phyloP scores from a whole-genome alignment of 495 filamentous ascomycete species.

The Aspergillus wentii region DNA sequence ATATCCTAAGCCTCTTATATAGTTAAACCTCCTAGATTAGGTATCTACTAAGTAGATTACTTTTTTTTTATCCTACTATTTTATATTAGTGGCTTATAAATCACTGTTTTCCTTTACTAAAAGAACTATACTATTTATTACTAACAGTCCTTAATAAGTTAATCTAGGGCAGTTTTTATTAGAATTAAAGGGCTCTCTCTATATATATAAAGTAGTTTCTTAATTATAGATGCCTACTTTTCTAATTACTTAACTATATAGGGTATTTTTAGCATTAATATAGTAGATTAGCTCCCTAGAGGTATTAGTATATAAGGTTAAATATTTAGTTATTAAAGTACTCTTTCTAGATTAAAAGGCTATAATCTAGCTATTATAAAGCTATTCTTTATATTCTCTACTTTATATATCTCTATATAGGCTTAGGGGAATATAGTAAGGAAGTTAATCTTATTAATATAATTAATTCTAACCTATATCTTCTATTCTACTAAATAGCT shows the following conservation, averaged over 20 bases:
- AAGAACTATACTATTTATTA: constrained; percentile 1
- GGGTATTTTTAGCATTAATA: neutral
- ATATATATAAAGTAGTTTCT: constrained; percentile 1
- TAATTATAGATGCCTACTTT: constrained; percentile 1
- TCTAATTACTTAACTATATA: neutral
- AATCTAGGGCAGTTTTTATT: constrained; percentile 1
- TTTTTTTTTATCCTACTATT: constrained; percentile 4
- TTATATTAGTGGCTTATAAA: constrained; percentile 7
- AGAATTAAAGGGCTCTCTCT: constrained; percentile 1
- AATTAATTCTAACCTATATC: neutral
- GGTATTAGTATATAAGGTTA: constrained; percentile 1
- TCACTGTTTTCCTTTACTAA: neutral
- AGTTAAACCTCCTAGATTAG: neutral
- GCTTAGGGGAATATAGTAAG: neutral
- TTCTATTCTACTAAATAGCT: neutral
- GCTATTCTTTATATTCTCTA: neutral
- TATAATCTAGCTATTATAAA: constrained; percentile 7
- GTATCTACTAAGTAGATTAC: constrained; percentile 5
- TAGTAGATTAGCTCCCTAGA: constrained; percentile 1
- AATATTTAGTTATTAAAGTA: constrained; percentile 8
- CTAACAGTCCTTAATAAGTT: constrained; percentile 6
- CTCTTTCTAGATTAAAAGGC: constrained; percentile 4
- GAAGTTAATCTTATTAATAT: constrained; percentile 4
- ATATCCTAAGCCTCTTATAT: neutral
- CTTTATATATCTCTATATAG: neutral